These are phyloP conservation scores for Paramecium sonneborni DNA, from an alignment of 73 alveolate genomes.

Conservation along the genomic window DNA sequence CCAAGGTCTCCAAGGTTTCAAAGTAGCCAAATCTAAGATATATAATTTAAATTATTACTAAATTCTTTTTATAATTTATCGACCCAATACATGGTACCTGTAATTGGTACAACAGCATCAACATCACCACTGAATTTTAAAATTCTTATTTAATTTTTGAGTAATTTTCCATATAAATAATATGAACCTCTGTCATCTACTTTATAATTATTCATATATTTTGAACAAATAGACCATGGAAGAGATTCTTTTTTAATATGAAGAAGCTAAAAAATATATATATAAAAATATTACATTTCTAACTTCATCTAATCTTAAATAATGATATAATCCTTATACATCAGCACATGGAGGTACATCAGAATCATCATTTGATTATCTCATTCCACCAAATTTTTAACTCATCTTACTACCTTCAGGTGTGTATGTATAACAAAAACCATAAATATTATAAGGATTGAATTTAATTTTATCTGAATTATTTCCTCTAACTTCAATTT, in stretches of 20 bases:
- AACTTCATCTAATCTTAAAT: neutral
- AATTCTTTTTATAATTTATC: neutral
- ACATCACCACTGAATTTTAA: conserved; percentile 34
- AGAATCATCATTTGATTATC: neutral
- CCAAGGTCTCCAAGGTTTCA: conserved; percentile 50
- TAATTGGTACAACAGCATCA: conserved; percentile 39
- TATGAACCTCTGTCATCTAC: neutral
- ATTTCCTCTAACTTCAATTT: neutral
- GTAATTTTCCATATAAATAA: neutral
- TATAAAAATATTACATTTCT: neutral
- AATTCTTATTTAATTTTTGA: neutral
- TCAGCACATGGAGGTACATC: conserved; percentile 40
- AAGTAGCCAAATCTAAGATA: neutral
- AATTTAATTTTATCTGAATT: neutral
- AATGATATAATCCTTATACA: neutral
- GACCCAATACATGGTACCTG: conserved; percentile 27
- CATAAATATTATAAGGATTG: conserved; percentile 15
- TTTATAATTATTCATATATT: neutral
- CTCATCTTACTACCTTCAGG: neutral
- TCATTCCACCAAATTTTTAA: neutral
- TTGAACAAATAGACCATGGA: neutral
- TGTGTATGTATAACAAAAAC: neutral
- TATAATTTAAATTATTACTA: neutral
- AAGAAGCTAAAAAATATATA: neutral
- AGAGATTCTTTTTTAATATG: neutral